phyloP scores from a whole-genome alignment of 163 green algal species.

The Coccomyxa subellipsoidea region DNA sequence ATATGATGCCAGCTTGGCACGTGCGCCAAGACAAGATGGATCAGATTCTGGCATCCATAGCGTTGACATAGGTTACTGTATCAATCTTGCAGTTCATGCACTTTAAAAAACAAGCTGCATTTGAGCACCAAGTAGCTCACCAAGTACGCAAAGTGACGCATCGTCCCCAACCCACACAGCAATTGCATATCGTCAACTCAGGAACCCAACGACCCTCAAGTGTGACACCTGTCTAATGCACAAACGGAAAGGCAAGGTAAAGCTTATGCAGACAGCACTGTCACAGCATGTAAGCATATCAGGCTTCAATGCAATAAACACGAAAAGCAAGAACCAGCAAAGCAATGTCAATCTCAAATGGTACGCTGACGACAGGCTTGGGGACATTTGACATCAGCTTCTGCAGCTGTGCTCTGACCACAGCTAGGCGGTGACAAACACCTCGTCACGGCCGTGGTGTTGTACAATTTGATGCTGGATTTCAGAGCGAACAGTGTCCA shows the following conservation, averaged over 20 bases:
- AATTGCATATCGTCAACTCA: background rate
- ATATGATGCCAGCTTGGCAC: too few species aligned
- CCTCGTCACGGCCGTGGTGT: background rate
- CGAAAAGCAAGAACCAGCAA: background rate
- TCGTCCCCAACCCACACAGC: background rate
- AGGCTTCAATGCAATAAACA: background rate
- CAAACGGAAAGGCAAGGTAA: background rate
- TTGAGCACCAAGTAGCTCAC: background rate
- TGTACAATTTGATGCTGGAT: background rate
- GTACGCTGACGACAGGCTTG: background rate
- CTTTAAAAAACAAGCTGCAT: background rate
- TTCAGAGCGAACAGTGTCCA: too few species aligned
- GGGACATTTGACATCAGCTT: background rate
- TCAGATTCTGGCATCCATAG: too few species aligned
- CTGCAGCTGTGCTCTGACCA: too few species aligned
- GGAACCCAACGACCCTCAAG: background rate
- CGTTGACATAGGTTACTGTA: too few species aligned
- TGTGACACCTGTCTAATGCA: background rate
- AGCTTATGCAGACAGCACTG: background rate
- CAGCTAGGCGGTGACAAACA: background rate
- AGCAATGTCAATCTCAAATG: background rate
- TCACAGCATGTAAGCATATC: background rate
- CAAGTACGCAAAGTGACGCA: background rate
- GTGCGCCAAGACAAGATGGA: too few species aligned
- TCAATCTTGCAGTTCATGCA: background rate